Percentiles rank a stretch among this genome's conserved stretches.
Evolutionary conservation across 2,329 filamentous ascomycete genomes (phyloP).

Genomic region (Apiospora aurea): DNA sequence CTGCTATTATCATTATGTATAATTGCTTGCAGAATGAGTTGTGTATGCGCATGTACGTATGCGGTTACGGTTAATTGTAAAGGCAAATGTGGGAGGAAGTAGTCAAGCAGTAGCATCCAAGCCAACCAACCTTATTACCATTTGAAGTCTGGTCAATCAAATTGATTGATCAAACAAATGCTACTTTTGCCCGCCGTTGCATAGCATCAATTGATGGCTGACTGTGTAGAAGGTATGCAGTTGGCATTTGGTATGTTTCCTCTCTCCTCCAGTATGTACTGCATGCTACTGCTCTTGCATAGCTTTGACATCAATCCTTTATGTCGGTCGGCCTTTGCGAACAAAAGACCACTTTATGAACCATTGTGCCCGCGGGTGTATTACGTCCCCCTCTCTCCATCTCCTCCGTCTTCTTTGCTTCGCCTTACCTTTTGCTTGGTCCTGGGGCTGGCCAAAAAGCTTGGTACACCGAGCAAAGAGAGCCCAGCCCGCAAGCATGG

Average conservation of each 20-base stretch:
- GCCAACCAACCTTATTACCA: constrained; percentile 7
- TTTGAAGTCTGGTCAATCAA: background rate
- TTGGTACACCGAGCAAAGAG: constrained; percentile 12
- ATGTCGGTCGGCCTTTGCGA: background rate
- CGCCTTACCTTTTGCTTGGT: background rate
- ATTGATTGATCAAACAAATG: too few species aligned
- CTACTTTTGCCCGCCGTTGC: background rate
- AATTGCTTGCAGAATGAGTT: background rate
- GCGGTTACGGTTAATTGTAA: background rate
- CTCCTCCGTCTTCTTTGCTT: background rate
- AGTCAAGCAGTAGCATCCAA: background rate
- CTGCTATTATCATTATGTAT: background rate
- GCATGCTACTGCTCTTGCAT: background rate
- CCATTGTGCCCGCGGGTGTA: background rate
- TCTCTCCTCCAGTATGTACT: constrained; percentile 1
- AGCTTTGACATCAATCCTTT: background rate
- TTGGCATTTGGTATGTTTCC: background rate
- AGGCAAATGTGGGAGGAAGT: background rate
- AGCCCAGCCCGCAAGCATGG: constrained; percentile 2
- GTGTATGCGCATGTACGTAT: background rate
- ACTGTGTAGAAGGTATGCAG: background rate
- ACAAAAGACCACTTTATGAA: background rate
- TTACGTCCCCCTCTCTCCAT: background rate
- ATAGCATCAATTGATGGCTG: background rate
- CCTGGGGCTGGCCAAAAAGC: background rate